phyloP scores from a whole-genome alignment of 495 filamentous ascomycete species.

The Penicillium cosmopolitanum region DNA sequence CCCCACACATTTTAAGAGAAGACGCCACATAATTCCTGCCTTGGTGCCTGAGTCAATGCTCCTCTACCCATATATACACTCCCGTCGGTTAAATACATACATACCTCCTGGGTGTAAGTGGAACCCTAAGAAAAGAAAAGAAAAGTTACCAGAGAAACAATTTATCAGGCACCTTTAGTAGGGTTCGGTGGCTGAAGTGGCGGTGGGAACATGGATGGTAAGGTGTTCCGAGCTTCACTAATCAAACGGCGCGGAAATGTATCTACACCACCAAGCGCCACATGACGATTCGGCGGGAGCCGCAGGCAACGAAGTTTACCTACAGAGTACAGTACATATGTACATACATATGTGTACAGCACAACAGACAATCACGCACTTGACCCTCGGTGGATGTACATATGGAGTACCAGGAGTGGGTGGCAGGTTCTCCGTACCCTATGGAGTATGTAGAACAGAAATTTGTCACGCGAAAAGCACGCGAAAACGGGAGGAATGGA shows the following conservation, averaged over 20 bases:
- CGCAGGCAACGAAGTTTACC: slow-evolving; percentile 7
- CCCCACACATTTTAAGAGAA: slow-evolving; percentile 12
- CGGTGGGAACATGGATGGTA: background rate
- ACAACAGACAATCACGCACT: too few relatives aligned
- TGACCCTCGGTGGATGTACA: background rate
- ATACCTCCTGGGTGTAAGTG: too few relatives aligned
- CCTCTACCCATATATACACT: too few relatives aligned
- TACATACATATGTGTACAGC: too few relatives aligned
- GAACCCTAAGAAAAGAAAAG: background rate
- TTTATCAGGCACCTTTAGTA: background rate
- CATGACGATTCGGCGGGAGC: slow-evolving; percentile 2
- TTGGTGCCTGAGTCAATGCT: slow-evolving; percentile 6
- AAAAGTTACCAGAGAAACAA: background rate
- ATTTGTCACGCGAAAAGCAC: background rate
- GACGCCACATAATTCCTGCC: slow-evolving; percentile 16
- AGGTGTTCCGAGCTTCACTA: background rate
- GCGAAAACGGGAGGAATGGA: background rate
- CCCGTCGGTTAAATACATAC: background rate
- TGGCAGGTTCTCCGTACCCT: background rate
- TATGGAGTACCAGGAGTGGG: background rate
- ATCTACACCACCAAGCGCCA: slow-evolving; percentile 5
- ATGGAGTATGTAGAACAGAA: background rate
- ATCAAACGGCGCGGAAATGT: slow-evolving; percentile 1
- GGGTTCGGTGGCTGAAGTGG: slow-evolving; percentile 9
- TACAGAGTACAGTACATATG: background rate